These are phyloP conservation scores for Isabelozyma rhagii DNA, from an alignment of 805 yeast genomes.

Conservation along the genomic window DNA sequence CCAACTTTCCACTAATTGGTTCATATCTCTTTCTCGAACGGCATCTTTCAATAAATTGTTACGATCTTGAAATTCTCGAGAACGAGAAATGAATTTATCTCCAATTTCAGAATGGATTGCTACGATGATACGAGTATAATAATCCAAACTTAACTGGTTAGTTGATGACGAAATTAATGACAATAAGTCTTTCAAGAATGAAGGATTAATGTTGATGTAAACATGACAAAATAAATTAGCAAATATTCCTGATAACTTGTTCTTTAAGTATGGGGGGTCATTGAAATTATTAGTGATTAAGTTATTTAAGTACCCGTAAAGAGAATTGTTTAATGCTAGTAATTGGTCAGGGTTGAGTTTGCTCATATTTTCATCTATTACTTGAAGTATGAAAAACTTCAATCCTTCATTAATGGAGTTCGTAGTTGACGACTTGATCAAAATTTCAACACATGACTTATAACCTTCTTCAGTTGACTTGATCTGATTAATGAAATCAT, in stretches of 20 bases:
- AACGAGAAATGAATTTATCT: conserved; percentile 78
- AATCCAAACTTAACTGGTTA: conserved; percentile 50
- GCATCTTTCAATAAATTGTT: conserved; percentile 76
- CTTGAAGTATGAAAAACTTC: conserved; percentile 68
- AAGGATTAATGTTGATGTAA: conserved; percentile 29
- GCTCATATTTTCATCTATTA: conserved; percentile 55
- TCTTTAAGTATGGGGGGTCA: conserved; percentile 32
- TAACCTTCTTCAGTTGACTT: conserved; percentile 55
- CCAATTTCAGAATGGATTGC: conserved; percentile 90
- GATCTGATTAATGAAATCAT: conserved; percentile 50
- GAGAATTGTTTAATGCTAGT: conserved; percentile 40
- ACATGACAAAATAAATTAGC: conserved; percentile 34
- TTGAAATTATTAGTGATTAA: conserved; percentile 10
- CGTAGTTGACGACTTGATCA: conserved; percentile 20
- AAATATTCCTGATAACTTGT: conserved; percentile 34
- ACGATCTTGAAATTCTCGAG: conserved; percentile 58
- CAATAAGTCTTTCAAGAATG: conserved; percentile 30
- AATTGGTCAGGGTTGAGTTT: conserved; percentile 45
- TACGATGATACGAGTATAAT: conserved; percentile 68
- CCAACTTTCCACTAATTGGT: conserved; percentile 64
- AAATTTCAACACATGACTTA: conserved; percentile 50
- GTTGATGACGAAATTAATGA: conserved; percentile 13
- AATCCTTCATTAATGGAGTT: conserved; percentile 47
- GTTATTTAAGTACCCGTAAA: conserved; percentile 44
- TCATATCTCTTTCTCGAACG: conserved; percentile 76